These are phyloP conservation scores for Coprinopsis sp. DNA, from an alignment of 768 basidiomycete genomes.

Conservation along the genomic window DNA sequence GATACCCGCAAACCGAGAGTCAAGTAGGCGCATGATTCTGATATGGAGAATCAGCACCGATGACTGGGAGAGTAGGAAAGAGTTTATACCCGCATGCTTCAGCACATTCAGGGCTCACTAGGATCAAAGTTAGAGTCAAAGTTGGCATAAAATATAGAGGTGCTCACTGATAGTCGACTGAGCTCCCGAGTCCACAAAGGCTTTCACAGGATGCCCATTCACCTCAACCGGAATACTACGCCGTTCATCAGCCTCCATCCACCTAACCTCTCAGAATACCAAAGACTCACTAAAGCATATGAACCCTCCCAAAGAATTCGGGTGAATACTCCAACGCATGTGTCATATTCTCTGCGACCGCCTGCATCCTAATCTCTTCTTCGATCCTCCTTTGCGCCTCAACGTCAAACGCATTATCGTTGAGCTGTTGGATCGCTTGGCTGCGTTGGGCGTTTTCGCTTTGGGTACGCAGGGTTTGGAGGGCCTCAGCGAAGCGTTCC, in stretches of 20 bases:
- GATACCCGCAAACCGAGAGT: slow-evolving; percentile 82
- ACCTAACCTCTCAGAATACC: background rate
- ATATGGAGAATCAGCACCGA: slow-evolving; percentile 1
- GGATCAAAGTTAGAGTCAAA: background rate
- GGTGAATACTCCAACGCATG: slow-evolving; percentile 93
- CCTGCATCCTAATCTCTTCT: slow-evolving; percentile 86
- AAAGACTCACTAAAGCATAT: slow-evolving; percentile 87
- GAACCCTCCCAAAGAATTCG: slow-evolving; percentile 89
- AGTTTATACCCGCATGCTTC: slow-evolving; percentile 78
- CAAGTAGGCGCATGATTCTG: slow-evolving; percentile 91
- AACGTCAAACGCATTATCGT: slow-evolving; percentile 86
- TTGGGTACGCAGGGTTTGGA: slow-evolving; percentile 58
- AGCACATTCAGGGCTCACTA: slow-evolving; percentile 90
- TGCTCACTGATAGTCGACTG: slow-evolving; percentile 91
- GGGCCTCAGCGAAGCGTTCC: slow-evolving; percentile 66
- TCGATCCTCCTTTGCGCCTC: slow-evolving; percentile 93
- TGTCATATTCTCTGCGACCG: slow-evolving; percentile 86
- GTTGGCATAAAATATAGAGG: background rate
- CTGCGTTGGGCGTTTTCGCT: slow-evolving; percentile 48
- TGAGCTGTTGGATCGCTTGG: slow-evolving; percentile 61
- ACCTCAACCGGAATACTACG: slow-evolving; percentile 85
- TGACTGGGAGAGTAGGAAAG: background rate
- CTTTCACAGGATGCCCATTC: slow-evolving; percentile 85
- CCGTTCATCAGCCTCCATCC: slow-evolving; percentile 1
- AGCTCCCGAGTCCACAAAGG: slow-evolving; percentile 97